phyloP scores from a whole-genome alignment of 768 basidiomycete species.

The Sarcodon sp. region DNA sequence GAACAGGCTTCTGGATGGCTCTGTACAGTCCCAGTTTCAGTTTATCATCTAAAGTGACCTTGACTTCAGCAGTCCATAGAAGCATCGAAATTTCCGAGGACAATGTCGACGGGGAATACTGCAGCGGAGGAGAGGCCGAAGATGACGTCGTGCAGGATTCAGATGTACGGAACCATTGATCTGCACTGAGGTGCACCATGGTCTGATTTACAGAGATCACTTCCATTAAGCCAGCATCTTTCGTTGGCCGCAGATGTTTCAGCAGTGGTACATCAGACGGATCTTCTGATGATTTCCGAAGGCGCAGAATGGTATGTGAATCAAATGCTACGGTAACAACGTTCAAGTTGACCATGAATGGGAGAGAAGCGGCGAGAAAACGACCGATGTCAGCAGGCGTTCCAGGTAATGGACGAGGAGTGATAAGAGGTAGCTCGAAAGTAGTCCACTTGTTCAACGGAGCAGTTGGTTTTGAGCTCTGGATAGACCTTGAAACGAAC shows the following conservation, averaged over 20 bases:
- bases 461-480: too few relatives aligned
- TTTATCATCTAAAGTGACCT: too few relatives aligned
- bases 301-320: constrained; percentile 50
- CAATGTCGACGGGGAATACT: too few relatives aligned
- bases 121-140: neutral
- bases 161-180: neutral
- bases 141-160: neutral
- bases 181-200: neutral
- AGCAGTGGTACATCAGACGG: too few relatives aligned
- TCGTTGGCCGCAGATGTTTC: neutral
- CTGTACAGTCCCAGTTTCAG: too few relatives aligned
- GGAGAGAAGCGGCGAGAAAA: constrained; percentile 33
- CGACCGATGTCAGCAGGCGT: constrained; percentile 28
- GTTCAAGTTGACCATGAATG: constrained; percentile 30
- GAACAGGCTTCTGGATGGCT: too few relatives aligned
- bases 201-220: neutral
- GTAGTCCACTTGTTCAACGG: constrained; percentile 21
- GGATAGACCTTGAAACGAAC: too few relatives aligned
- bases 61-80: too few relatives aligned
- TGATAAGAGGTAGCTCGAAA: constrained; percentile 34
- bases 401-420: constrained; percentile 26
- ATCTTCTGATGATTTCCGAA: constrained; percentile 32
- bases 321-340: constrained; percentile 60
- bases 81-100: too few relatives aligned
- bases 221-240: neutral